Evolutionary conservation across 331 rosid species (phyloP), one percentile per base, ranked within the genome.

Genomic region (Malus hybrid): DNA sequence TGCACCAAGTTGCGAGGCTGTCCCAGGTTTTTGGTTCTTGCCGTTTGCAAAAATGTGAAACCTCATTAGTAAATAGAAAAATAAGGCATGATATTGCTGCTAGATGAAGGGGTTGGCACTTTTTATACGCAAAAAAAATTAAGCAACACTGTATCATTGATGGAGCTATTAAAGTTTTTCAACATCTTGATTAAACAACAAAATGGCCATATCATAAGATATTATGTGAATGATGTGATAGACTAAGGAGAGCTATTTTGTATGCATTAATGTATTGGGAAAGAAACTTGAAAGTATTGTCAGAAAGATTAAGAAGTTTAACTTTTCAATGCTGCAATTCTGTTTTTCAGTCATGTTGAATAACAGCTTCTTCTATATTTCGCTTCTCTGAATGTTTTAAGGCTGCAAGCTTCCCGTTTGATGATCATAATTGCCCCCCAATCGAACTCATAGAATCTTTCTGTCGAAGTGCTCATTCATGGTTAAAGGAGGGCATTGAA

Each of bases 351-450:
- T 14, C 10, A 48, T 67, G 14, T 48, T 67, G 18, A 63, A 48
- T 42, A 61, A 73, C 70, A 42, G 60, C 36, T 56, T 68, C 61
- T 18, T 79, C 36, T 19, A 31, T 57, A 29, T 77, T 34, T 24
- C 1, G 24, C 59, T 22, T 61, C 39, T 75, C 73, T 80, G 79
- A 64, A 73, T 71, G 65, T 70, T 79, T 81, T 76, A 81, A 87
- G 99, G 97, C 90, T 79, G 99, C 97, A 57, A 84, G 86, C 69
- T 94, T 92, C 84, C 99, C 99, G 65, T 92, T 94, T 81, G 89
- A 80, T 85, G 99, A 94, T 82, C 97, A 94, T 77, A 92, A 94
- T 71, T 94, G 99, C 83, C 99, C 99, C 69, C 92, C 96, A 67
- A 77, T 94, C 76, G 83, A 90, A 75, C 96, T 94, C 75, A 85